Evolutionary conservation across 352 stramenopile species (phyloP).

Genomic region (Globisporangium heterothallicum): DNA sequence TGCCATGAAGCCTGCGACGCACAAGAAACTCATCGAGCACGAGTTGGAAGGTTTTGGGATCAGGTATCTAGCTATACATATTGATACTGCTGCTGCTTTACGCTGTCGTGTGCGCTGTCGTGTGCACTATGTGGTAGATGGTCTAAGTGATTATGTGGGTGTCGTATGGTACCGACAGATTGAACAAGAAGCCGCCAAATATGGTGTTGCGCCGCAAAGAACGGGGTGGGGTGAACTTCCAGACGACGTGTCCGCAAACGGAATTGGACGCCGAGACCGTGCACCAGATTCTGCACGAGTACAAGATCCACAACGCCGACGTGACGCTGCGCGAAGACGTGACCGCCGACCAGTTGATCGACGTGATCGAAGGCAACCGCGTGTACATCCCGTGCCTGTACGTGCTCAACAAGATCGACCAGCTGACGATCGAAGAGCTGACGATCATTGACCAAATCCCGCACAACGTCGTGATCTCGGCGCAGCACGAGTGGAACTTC

Average conservation of each 20-base stretch:
- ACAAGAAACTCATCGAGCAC: conserved; percentile 98
- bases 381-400: conserved; percentile 98
- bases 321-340: conserved; percentile 94
- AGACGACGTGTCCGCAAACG: conserved; percentile 89
- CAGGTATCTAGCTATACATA: conserved; percentile 29
- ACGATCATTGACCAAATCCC: conserved; percentile 98
- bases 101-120: no score
- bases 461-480: conserved; percentile 97
- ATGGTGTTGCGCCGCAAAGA: conserved; percentile 97
- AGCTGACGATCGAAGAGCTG: conserved; percentile 98
- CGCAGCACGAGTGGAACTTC: conserved; percentile 97
- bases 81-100: background rate
- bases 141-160: no score
- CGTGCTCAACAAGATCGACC: conserved; percentile 99
- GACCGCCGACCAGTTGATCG: conserved; percentile 98
- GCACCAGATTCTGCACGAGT: conserved; percentile 95
- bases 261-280: conserved; percentile 95
- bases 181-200: conserved; percentile 98
- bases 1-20: conserved; percentile 94
- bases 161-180: no score
- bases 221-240: conserved; percentile 96
- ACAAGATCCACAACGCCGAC: conserved; percentile 98
- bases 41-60: conserved; percentile 99
- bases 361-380: conserved; percentile 98
- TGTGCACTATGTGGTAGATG: no score